phyloP scores from a whole-genome alignment of 208 protist species.

The Trypanosoma conorhini region DNA sequence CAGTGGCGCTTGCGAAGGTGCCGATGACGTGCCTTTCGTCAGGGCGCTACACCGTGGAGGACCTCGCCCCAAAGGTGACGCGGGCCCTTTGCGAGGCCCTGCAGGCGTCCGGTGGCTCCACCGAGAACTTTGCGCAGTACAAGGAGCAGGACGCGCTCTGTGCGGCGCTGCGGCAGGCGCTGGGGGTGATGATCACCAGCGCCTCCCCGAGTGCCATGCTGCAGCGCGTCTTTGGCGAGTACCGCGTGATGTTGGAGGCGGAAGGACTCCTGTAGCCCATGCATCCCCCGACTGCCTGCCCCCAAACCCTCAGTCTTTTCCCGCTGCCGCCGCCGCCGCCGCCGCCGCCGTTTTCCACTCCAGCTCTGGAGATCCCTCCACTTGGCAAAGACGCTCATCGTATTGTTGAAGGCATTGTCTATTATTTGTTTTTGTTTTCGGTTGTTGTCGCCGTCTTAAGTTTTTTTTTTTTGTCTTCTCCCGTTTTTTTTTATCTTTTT shows the following conservation, averaged over 20 bases:
- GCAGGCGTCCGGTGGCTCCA: conserved; percentile 26
- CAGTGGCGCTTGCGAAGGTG: conserved; percentile 44
- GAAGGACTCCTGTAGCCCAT: conserved; percentile 44
- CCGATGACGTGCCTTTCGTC: conserved; percentile 30
- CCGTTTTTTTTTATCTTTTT: background rate
- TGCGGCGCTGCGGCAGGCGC: conserved; percentile 38
- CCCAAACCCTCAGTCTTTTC: background rate
- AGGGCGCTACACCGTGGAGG: conserved; percentile 34
- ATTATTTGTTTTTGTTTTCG: background rate
- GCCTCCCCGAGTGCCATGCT: conserved; percentile 51
- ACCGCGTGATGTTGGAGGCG: conserved; percentile 41
- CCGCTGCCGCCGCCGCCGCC: too few species aligned
- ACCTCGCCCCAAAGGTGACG: conserved; percentile 51
- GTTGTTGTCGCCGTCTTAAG: background rate
- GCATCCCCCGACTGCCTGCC: background rate
- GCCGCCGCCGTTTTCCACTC: background rate
- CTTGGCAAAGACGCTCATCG: background rate
- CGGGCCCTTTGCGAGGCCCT: conserved; percentile 64
- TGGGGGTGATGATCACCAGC: conserved; percentile 46
- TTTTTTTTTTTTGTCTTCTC: background rate
- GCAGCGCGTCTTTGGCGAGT: conserved; percentile 53
- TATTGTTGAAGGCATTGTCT: background rate
- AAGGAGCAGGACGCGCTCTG: conserved; percentile 59
- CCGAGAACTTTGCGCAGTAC: conserved; percentile 70
- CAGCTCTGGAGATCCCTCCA: background rate